phyloP scores from a whole-genome alignment of 306 rosid species.

The Lathyrus aphaca region DNA sequence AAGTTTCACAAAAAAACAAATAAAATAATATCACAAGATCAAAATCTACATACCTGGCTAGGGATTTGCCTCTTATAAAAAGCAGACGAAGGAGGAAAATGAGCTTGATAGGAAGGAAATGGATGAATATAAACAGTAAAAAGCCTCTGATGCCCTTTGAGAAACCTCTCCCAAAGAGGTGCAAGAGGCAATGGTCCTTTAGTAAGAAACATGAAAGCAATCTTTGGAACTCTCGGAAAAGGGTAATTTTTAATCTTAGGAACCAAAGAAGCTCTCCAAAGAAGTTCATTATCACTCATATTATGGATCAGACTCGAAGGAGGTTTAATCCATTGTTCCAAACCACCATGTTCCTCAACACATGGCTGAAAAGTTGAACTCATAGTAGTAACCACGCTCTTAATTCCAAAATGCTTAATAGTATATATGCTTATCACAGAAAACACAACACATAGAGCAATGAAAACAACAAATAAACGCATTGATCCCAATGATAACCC shows the following conservation, averaged over 20 bases:
- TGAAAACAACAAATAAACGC: conserved; percentile 61
- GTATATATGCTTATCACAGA: conserved; percentile 70
- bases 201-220: conserved; percentile 94
- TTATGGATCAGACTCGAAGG: conserved; percentile 65
- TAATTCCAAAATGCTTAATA: conserved; percentile 75
- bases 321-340: conserved; percentile 70
- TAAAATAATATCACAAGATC: conserved; percentile 28
- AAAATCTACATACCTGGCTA: conserved; percentile 69
- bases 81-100: conserved; percentile 60
- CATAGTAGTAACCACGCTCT: conserved; percentile 49
- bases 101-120: conserved; percentile 68
- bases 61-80: conserved; percentile 84
- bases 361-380: conserved; percentile 71
- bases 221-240: conserved; percentile 75
- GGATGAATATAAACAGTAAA: conserved; percentile 86
- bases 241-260: conserved; percentile 71
- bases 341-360: conserved; percentile 52
- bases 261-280: conserved; percentile 85
- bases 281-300: conserved; percentile 71
- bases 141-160: conserved; percentile 64
- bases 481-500: conserved; percentile 68
- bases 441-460: conserved; percentile 65
- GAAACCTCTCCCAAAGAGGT: conserved; percentile 95
- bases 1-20: conserved; percentile 2
- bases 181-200: conserved; percentile 93